Evolutionary conservation across 805 yeast genomes (phyloP), one percentile per base, ranked within the genome.

Genomic region (Ogataea allantospora): DNA sequence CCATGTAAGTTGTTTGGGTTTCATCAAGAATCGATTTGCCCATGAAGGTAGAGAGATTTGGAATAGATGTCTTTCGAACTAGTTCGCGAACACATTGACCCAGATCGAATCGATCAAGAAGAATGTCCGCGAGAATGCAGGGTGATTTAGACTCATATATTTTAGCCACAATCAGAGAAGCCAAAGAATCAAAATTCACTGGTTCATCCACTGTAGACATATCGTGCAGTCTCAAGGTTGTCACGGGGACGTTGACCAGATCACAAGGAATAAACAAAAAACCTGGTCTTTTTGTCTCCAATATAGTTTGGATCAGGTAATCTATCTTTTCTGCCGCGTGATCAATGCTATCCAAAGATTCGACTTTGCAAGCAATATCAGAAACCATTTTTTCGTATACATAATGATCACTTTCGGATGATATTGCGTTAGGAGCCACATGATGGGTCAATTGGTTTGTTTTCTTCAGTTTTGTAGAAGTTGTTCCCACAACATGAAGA

Each of bases 401-500:
- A 22, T 68, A 66, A 50, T 80, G 89, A 58, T 88, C 78, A 85
- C 9, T 67, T 57, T 62, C 54, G 6, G 26, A 26, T 1, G 76
- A 58, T 41, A 75, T 63, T 23, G 66, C 51, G 33, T 65, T 62
- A 27, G 80, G 83, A 25, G 83, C 70, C 53, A 82, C 65, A 55
- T 83, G 89, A 54, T 83, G 91, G 39, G 67, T 54, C 39, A 70
- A 67, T 14, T 55, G 54, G 9, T 60, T 56, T 1, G 19, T 16
- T 1, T 12, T 14, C 27, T 60, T 59, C 12, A 35, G 49, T 7
- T 21, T 33, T 15, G 65, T 59, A n/a, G 75, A 66, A 6, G 88
- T 78, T 43, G 86, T 79, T 26, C 96, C 96, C 12, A 88, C 95
- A 47, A 88, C 80, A 62, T 87, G 95, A 40, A 88, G 66, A 2